These are phyloP conservation scores for Trichosanthes cucumerina DNA, from an alignment of 306 rosid genomes.

Conservation along the genomic window DNA sequence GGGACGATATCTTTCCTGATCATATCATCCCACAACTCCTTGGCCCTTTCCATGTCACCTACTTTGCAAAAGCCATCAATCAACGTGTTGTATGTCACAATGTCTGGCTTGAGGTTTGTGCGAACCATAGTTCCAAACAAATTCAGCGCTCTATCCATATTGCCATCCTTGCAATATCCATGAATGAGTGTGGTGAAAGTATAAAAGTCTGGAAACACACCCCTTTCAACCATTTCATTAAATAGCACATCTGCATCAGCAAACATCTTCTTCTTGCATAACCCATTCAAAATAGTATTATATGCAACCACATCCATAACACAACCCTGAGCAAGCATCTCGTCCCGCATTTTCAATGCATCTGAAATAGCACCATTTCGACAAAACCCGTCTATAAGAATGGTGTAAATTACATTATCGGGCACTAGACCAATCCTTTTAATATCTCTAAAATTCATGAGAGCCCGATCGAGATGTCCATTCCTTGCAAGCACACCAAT, in stretches of 20 bases:
- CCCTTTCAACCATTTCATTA: conserved; percentile 79
- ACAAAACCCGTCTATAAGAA: conserved; percentile 78
- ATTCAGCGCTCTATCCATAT: conserved; percentile 52
- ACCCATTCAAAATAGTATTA: conserved; percentile 69
- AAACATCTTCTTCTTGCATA: conserved; percentile 64
- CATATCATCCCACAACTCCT: conserved; percentile 74
- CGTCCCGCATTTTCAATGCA: conserved; percentile 63
- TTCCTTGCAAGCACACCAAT: conserved; percentile 56
- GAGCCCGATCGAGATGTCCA: conserved; percentile 43
- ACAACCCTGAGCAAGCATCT: conserved; percentile 67
- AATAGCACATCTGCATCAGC: conserved; percentile 58
- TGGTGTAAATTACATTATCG: conserved; percentile 74
- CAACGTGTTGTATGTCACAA: conserved; percentile 68
- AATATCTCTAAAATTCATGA: conserved; percentile 50
- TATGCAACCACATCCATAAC: conserved; percentile 67
- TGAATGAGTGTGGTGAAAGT: conserved; percentile 76
- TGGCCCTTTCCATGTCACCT: conserved; percentile 68
- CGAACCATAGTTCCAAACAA: conserved; percentile 47
- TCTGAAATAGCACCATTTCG: conserved; percentile 44
- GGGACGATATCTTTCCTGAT: conserved; percentile 39
- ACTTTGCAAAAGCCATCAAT: conserved; percentile 82
- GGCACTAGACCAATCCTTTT: conserved; percentile 54
- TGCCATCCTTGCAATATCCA: conserved; percentile 69
- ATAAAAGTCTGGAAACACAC: conserved; percentile 76
- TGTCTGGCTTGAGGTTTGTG: conserved; percentile 67